Base-by-base conservation (phyloP, 1,139 yeast species). In the Nakaseomyces kungkrabaensis region DNA sequence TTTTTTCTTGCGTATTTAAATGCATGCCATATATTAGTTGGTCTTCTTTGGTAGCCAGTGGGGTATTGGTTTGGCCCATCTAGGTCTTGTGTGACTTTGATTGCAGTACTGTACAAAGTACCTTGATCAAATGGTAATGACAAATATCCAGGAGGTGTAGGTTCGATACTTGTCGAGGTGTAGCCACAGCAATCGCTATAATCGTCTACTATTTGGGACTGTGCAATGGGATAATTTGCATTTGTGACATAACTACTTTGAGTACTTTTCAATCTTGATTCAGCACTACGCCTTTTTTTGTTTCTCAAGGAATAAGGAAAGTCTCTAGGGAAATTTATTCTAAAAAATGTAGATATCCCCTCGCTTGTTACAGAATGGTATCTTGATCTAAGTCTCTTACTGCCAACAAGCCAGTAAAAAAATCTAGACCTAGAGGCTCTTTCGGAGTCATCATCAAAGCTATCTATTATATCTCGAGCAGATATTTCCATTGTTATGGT, bases 1-100 rank as follows among this genome's bases (percentile, higher is more conserved):
- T 38, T 38, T 31, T 11, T 38, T 79, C 67, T 87, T 81, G 50
- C 48, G 7, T 41, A 10, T 29, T 29, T 41, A 34, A 41, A 27
- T 5, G 44, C 33, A 5, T 41, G 25, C 44, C 44, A 41, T 4
- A 41, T 9, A 11, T 34, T 29, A 5, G 10, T 27, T 17, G 22
- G 22, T 17, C 3, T 17, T 17, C 22, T 17, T 17, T 17, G 22
- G 22, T 17, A 17, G 22, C 22, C 22, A 17, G 22, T 3, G 3
- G 22, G 22, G 22, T 17, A 17, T 17, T 17, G 22, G 22, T 17
- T 17, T 17, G 22, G 22, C 22, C 22, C 36, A 33, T 33, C n/a
- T 33, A 8, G 13, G 36, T 33, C 36, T n/a, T 33, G 36, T 1
- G 22, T 17, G 22, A 17, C 22, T 17, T 17, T 17, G 22, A 17